A percentile compares a stretch with the other conserved stretches of the same genome.
Evolutionary conservation across 345 rosid species (phyloP).

Genomic region (Camelina hispida): DNA sequence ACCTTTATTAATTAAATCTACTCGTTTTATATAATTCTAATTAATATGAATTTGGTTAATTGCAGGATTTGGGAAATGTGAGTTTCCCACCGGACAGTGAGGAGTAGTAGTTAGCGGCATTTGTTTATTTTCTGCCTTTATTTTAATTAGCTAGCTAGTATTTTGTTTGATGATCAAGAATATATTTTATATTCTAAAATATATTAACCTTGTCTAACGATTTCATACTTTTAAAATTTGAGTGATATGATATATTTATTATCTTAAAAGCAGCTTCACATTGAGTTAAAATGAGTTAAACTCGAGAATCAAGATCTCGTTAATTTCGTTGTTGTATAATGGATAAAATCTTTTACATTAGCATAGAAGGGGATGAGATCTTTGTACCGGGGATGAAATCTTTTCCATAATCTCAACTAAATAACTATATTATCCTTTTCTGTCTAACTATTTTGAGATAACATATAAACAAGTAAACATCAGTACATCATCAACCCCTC

Average conservation of each 20-base stretch:
- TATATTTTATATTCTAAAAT: slow-evolving; percentile 21
- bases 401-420: not conserved
- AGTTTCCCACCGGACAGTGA: slow-evolving; percentile 55
- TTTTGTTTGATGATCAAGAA: not conserved
- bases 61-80: slow-evolving; percentile 60
- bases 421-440: not conserved
- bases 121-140: too few relatives aligned
- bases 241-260: too few relatives aligned
- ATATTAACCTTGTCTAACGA: not conserved
- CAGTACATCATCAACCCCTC: not conserved
- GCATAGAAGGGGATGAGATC: not conserved
- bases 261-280: too few relatives aligned
- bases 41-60: not conserved
- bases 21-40: too few relatives aligned
- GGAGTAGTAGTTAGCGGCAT: not conserved
- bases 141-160: too few relatives aligned
- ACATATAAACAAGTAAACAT: not conserved
- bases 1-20: too few relatives aligned
- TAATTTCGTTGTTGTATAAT: too few relatives aligned
- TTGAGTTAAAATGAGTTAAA: too few relatives aligned
- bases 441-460: not conserved
- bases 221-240: not conserved
- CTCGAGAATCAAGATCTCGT: too few relatives aligned
- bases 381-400: not conserved
- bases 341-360: not conserved